Evolutionary conservation across 2,329 filamentous ascomycete species (phyloP), one percentile per base, ranked within the genome.

Genomic region (Talaromyces sp.): DNA sequence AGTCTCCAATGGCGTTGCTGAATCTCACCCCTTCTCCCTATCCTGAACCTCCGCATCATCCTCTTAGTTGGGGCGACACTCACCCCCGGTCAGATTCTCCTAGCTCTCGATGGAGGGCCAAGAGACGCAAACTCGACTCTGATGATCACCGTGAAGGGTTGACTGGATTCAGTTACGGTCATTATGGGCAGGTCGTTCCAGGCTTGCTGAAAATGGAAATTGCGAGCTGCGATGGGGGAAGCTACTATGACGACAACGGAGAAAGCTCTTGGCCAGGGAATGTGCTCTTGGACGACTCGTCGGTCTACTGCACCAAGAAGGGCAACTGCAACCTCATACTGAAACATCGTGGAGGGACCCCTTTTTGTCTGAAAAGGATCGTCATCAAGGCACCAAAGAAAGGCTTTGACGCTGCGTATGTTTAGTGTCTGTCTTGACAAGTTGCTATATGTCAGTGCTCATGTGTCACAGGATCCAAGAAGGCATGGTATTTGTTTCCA

Each of bases 241-340:
- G 81, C 61, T 84, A 83, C 67, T 86, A 88, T 63, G 84, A 87
- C 66, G 76, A 74, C 19, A 71, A 80, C 58, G 76, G 80, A 11
- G 77, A 77, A 38, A 75, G 75, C 31, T 90, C 90, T 64, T 83
- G 83, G 12, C 86, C 88, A 21, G 90, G 92, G 66, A 96, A 96
- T 71, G 87, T 97, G 29, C 80, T 97, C 63, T 86, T 85, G 66
- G 87, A 92, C 71, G 91, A 97, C 74, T 81, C 82, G 61, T 90
- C 88, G 11, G 91, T 96, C 2, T 97, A 97, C 71, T 95, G 92
- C 75, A 96, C 92, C 41, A 90, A 93, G 72, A 87, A 86, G n/a
- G 89, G 89, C 63, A 85, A 87, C 61, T 97, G 92, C 77, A 96
- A 96, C 70, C 85, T 97, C 66, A 81, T 97, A 12, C 75, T 97